phyloP scores from a whole-genome alignment of 768 basidiomycete species.

The Coprinopsis cinerea region DNA sequence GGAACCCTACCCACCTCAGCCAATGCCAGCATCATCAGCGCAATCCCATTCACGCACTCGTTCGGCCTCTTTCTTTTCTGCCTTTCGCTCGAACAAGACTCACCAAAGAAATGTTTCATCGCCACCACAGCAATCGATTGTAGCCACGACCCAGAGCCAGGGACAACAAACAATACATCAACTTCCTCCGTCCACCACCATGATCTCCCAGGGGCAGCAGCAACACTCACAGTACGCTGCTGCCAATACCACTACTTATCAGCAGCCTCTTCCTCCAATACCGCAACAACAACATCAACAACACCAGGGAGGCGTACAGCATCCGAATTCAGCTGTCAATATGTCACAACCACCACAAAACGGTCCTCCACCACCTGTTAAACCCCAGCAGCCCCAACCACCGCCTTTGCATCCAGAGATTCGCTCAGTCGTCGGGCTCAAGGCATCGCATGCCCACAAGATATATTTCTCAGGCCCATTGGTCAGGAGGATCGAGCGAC shows the following conservation, averaged over 20 bases:
- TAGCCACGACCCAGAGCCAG: conserved; percentile 10
- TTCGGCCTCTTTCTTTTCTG: conserved; percentile 59
- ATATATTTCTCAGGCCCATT: conserved; percentile 85
- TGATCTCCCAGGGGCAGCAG: conserved; percentile 3
- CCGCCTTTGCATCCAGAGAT: conserved; percentile 74
- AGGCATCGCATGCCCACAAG: conserved; percentile 74
- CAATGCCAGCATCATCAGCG: conserved; percentile 17
- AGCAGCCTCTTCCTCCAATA: conserved; percentile 12
- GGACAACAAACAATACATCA: conserved; percentile 11
- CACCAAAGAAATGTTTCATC: conserved; percentile 7
- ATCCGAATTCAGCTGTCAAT: not conserved
- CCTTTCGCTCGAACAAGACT: conserved; percentile 36
- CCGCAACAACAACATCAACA: conserved; percentile 18
- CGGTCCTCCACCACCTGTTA: not conserved
- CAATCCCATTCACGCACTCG: conserved; percentile 37
- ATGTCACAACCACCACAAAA: too few species aligned
- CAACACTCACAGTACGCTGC: conserved; percentile 13
- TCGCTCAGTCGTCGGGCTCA: conserved; percentile 69
- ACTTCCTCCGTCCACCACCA: conserved; percentile 8
- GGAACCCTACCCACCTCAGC: conserved; percentile 14
- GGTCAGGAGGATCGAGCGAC: conserved; percentile 69
- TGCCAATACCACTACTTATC: conserved; percentile 10
- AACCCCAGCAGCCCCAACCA: conserved; percentile 20
- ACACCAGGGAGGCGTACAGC: not conserved
- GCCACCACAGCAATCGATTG: conserved; percentile 1